Conservation (phyloP, 2,329 filamentous ascomycete genomes). For the Parasarocladium wereldwijsianum region DNA sequence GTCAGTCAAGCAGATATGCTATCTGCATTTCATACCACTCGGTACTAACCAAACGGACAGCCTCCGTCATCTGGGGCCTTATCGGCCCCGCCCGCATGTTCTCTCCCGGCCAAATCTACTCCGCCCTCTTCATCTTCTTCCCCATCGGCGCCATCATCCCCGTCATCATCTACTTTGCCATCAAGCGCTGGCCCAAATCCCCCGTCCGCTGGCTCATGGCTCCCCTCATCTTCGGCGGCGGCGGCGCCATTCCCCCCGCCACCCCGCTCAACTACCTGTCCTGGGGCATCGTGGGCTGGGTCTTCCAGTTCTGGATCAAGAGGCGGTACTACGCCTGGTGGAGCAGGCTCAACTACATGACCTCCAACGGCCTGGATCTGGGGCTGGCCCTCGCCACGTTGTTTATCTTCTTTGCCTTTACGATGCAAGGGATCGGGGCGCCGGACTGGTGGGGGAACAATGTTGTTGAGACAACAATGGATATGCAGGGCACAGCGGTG, state of each 20-base stretch:
- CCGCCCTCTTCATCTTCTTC: constrained; percentile 45
- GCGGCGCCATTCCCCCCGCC: constrained; percentile 45
- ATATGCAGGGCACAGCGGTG: constrained; percentile 44
- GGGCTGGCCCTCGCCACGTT: constrained; percentile 53
- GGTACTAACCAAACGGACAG: constrained; percentile 13
- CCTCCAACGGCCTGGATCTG: constrained; percentile 54
- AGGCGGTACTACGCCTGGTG: constrained; percentile 54
- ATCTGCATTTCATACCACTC: neutral
- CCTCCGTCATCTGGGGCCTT: constrained; percentile 54
- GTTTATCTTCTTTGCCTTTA: constrained; percentile 56
- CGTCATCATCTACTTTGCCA: constrained; percentile 32
- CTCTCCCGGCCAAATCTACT: constrained; percentile 47
- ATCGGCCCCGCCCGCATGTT: constrained; percentile 51
- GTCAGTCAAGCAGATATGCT: neutral
- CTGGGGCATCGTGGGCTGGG: constrained; percentile 57
- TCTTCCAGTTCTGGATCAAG: constrained; percentile 57
- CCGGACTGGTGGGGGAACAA: constrained; percentile 58
- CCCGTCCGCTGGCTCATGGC: constrained; percentile 40
- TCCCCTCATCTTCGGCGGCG: constrained; percentile 47
- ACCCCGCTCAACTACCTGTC: constrained; percentile 60
- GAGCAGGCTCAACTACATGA: constrained; percentile 59
- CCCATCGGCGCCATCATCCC: constrained; percentile 37
- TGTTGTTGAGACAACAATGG: constrained; percentile 44
- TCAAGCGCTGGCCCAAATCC: constrained; percentile 35
- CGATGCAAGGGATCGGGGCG: constrained; percentile 43